These are phyloP conservation scores for Moesziomyces parantarcticus DNA, from an alignment of 1,284 basidiomycete species.

Conservation along the genomic window DNA sequence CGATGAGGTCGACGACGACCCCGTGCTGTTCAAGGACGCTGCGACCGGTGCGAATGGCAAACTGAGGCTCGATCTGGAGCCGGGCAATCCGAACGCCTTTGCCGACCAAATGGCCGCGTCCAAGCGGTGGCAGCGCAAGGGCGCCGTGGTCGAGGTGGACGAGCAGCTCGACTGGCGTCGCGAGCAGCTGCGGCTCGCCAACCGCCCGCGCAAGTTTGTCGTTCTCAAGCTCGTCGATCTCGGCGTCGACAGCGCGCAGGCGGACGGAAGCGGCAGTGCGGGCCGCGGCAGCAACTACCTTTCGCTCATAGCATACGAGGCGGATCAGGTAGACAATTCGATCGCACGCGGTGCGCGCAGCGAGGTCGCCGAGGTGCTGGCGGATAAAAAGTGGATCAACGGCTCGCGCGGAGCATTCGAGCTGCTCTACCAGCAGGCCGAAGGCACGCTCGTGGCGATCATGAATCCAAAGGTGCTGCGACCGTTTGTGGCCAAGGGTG, in stretches of 20 bases:
- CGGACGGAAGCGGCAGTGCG: slow-evolving; percentile 64
- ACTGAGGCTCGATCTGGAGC: slow-evolving; percentile 36
- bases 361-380: slow-evolving; percentile 28
- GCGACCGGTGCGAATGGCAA: slow-evolving; percentile 9
- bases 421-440: slow-evolving; percentile 80
- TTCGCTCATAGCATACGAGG: slow-evolving; percentile 85
- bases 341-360: slow-evolving; percentile 10
- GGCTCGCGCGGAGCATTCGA: slow-evolving; percentile 94
- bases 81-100: slow-evolving; percentile 28
- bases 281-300: slow-evolving; percentile 82
- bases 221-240: slow-evolving; percentile 87
- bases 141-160: slow-evolving; percentile 64
- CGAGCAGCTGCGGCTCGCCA: slow-evolving; percentile 10
- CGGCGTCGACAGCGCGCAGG: slow-evolving; percentile 72
- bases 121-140: slow-evolving; percentile 50
- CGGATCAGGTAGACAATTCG: slow-evolving; percentile 73
- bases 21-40: slow-evolving; percentile 29
- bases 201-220: slow-evolving; percentile 80
- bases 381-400: slow-evolving; percentile 77
- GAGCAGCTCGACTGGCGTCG: slow-evolving; percentile 70
- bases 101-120: not conserved
- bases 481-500: slow-evolving; percentile 70
- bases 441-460: slow-evolving; percentile 88
- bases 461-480: slow-evolving; percentile 88
- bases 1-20: slow-evolving; percentile 18